A percentile compares a stretch with the other conserved stretches of the same genome.
phyloP scores from a whole-genome alignment of 2,329 filamentous ascomycete genomes.

The Diaporthe australafricana region DNA sequence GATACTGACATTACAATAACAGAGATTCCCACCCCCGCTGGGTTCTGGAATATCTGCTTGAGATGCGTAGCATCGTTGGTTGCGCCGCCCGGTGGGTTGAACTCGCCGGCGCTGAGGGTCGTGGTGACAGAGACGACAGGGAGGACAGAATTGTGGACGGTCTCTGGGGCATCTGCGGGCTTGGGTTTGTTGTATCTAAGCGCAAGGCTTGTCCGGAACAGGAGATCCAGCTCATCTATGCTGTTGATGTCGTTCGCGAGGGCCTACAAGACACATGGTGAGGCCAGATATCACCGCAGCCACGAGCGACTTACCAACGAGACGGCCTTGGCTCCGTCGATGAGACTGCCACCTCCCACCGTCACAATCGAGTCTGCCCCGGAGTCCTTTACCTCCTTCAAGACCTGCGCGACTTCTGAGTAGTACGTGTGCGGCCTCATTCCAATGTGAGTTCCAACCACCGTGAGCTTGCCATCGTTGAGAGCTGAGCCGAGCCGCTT shows the following conservation, averaged over 20 bases:
- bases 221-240: slow-evolving; percentile 34
- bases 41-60: slow-evolving; percentile 41
- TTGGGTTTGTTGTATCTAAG: neutral
- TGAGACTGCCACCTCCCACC: slow-evolving; percentile 39
- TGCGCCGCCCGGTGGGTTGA: slow-evolving; percentile 39
- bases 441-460: slow-evolving; percentile 37
- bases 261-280: neutral
- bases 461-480: neutral
- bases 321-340: slow-evolving; percentile 40
- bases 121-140: slow-evolving; percentile 40
- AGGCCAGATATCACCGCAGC: neutral
- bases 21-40: slow-evolving; percentile 52
- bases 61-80: slow-evolving; percentile 39
- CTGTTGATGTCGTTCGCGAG: slow-evolving; percentile 39
- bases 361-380: slow-evolving; percentile 38
- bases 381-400: slow-evolving; percentile 27
- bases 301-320: slow-evolving; percentile 28
- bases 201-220: slow-evolving; percentile 29
- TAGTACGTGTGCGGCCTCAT: slow-evolving; percentile 40
- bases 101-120: slow-evolving; percentile 42
- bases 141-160: slow-evolving; percentile 32
- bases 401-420: slow-evolving; percentile 38
- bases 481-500: slow-evolving; percentile 34
- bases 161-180: neutral
- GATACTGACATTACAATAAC: slow-evolving; percentile 56